phyloP scores from a whole-genome alignment of 2,329 filamentous ascomycete genomes.

The Venturia pyrina region DNA sequence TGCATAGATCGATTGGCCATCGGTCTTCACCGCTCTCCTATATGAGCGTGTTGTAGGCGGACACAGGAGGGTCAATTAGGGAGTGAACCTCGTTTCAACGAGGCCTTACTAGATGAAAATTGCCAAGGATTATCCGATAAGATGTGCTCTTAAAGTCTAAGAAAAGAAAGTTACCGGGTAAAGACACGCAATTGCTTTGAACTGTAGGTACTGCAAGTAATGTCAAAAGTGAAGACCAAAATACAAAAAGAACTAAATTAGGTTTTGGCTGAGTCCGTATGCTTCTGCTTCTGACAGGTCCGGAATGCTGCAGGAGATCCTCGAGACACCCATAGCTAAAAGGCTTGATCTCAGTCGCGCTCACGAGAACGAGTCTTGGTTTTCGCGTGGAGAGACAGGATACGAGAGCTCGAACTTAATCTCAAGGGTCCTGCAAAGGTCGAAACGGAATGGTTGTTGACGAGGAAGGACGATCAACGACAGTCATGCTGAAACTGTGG shows the following conservation, averaged over 20 bases:
- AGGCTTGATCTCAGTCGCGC: not conserved
- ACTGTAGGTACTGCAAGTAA: no score
- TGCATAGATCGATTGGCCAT: not conserved
- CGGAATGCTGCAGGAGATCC: not conserved
- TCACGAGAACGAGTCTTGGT: not conserved
- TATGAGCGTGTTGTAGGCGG: not conserved
- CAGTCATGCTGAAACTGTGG: no score
- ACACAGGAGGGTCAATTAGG: not conserved
- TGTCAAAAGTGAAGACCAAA: not conserved
- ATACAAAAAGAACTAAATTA: no score
- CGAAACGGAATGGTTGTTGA: not conserved
- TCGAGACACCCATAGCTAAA: not conserved
- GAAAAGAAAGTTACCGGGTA: not conserved
- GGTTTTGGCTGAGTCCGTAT: not conserved
- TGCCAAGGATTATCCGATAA: not conserved
- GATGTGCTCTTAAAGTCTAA: not conserved
- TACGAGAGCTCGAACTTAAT: not conserved
- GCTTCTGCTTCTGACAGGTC: not conserved
- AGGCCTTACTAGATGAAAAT: not conserved
- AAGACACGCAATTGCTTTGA: not conserved
- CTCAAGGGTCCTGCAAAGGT: not conserved
- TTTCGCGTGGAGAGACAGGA: not conserved
- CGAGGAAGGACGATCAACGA: not conserved
- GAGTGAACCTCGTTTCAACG: not conserved
- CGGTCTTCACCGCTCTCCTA: not conserved